Evolutionary conservation across 208 protist species (phyloP), one percentile per base, ranked within the genome.

Genomic region (Leishmania tropica): DNA sequence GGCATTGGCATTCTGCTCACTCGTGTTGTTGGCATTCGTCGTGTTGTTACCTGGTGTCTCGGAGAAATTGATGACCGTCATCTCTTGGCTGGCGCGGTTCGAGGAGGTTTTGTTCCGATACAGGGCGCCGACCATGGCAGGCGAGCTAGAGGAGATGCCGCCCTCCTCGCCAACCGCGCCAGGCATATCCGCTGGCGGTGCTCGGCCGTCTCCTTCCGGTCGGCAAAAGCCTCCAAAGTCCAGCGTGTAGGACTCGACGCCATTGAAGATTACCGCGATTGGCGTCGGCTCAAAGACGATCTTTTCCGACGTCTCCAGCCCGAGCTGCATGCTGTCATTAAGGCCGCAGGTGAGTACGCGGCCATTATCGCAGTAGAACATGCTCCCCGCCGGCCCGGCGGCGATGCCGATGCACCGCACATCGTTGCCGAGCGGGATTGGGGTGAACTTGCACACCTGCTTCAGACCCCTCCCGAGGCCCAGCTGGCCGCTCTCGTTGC

Each of bases 291-390:
- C 85, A 48, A 84, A 91, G 45, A 97, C 88, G 40, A 92, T 87
- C 67, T 85, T 88, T 42, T 87, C 81, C 10, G 75, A 47, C 5
- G 85, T 86, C n/a, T 94, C 90, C 24, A 98, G 58, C 1, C 96
- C 96, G 56, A 98, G 92, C 86, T 96, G 96, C 83, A 88, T 88
- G 79, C 90, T 80, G 81, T 94, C 89, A 82, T 98, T 98, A 24
- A 93, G 68, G 4, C 96, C 96, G 75, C 93, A 96, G 4, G 89
- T 85, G 54, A 95, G 92, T 40, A 98, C 91, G 45, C 81, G 83
- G 48, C 94, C 93, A 68, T 94, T 84, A 47, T 93, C 89, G 80
- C 89, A 94, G 70, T 93, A 92, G 86, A 98, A 96, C 91, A 97
- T 95, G 81, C 93, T 97, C 4, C 90, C 90, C 3, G 79, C 83